Evolutionary conservation across 805 yeast species (phyloP).

Genomic region (Brettanomyces nanus): DNA sequence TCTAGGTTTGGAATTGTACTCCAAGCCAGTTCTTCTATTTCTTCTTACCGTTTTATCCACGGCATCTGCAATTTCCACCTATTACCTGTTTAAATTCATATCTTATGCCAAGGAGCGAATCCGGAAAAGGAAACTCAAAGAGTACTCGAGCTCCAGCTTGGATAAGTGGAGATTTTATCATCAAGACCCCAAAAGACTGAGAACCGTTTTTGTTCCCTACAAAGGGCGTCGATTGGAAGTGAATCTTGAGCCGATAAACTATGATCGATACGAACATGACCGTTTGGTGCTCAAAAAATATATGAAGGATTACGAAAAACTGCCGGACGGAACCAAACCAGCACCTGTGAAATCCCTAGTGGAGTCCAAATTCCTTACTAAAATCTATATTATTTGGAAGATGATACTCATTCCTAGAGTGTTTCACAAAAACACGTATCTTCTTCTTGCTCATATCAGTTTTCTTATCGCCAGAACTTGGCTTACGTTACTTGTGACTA

Average conservation of each 20-base stretch:
- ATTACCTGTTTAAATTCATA: slow-evolving; percentile 13
- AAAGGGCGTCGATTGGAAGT: slow-evolving; percentile 32
- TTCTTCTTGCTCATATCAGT: slow-evolving; percentile 61
- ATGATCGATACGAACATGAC: slow-evolving; percentile 48
- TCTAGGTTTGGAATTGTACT: slow-evolving; percentile 20
- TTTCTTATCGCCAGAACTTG: slow-evolving; percentile 79
- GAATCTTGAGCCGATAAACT: slow-evolving; percentile 37
- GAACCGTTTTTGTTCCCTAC: slow-evolving; percentile 43
- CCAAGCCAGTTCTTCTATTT: slow-evolving; percentile 28
- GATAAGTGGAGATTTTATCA: neutral
- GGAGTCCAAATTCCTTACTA: slow-evolving; percentile 60
- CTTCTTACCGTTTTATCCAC: slow-evolving; percentile 21
- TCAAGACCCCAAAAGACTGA: slow-evolving; percentile 2
- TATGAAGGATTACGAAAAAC: slow-evolving; percentile 23
- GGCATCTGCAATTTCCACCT: slow-evolving; percentile 15
- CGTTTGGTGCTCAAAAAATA: slow-evolving; percentile 44
- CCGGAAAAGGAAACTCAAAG: neutral
- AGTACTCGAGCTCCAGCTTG: neutral
- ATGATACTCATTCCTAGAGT: slow-evolving; percentile 68
- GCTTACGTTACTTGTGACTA: slow-evolving; percentile 77
- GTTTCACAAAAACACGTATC: slow-evolving; percentile 55
- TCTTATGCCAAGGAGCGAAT: neutral
- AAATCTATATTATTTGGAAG: slow-evolving; percentile 67
- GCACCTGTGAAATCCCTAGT: slow-evolving; percentile 5
- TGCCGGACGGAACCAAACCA: neutral